Percentiles rank a stretch among this genome's conserved stretches.
phyloP scores from a whole-genome alignment of 148 eudicot species.

The Agrostemma githago region DNA sequence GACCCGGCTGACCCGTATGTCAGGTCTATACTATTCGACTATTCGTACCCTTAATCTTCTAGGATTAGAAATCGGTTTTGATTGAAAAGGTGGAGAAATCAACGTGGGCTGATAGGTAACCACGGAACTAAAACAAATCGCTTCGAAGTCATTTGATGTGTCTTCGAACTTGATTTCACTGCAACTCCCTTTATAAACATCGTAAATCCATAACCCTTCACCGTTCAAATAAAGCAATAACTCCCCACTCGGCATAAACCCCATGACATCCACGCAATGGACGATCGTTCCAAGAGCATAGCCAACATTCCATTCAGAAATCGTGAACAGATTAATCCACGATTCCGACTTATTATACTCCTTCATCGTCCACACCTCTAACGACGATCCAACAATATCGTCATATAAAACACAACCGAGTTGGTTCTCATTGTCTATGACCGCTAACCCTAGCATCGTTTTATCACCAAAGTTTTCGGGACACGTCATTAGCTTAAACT shows the following conservation, averaged over 20 bases:
- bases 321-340: not conserved
- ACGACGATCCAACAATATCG: not conserved
- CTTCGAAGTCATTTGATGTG: too few relatives aligned
- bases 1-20: too few relatives aligned
- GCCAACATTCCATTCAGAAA: not conserved
- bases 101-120: not conserved
- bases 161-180: not conserved
- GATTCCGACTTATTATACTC: constrained; percentile 4
- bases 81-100: not conserved
- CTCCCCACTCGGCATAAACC: constrained; percentile 4
- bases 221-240: not conserved
- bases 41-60: too few relatives aligned
- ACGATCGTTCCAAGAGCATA: not conserved
- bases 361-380: constrained; percentile 12
- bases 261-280: not conserved
- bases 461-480: not conserved
- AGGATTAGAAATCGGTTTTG: too few relatives aligned
- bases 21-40: too few relatives aligned
- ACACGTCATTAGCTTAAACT: not conserved
- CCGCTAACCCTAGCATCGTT: constrained; percentile 1
- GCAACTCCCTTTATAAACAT: not conserved
- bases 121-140: not conserved
- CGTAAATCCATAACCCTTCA: not conserved
- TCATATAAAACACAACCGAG: not conserved
- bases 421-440: not conserved